These are phyloP conservation scores for Colletotrichum truncatum DNA, from an alignment of 2,329 filamentous ascomycete species.

Conservation along the genomic window DNA sequence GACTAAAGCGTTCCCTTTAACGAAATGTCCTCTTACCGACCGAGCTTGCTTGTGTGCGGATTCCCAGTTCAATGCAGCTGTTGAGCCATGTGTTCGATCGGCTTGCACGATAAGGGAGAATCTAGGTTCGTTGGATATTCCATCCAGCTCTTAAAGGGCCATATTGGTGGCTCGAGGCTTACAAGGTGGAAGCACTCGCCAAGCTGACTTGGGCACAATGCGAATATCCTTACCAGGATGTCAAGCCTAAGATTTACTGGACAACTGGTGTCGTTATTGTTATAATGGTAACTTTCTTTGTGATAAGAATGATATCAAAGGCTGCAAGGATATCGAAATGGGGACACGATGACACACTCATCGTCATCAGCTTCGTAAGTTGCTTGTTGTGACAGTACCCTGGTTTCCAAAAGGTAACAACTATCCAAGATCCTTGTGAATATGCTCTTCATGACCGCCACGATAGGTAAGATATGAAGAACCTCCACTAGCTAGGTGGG, in stretches of 20 bases:
- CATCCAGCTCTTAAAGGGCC: accelerated
- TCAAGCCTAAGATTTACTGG: background rate
- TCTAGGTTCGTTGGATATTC: constrained; percentile 42
- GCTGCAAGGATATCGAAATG: background rate
- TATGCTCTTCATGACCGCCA: background rate
- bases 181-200: background rate
- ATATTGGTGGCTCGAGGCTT: background rate
- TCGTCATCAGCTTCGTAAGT: background rate
- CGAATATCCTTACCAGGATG: background rate
- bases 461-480: too few species aligned
- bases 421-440: accelerated
- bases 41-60: constrained; percentile 43
- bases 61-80: constrained; percentile 32
- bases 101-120: constrained; percentile 41
- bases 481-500: too few species aligned
- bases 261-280: background rate
- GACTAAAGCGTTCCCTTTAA: background rate
- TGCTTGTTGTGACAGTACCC: accelerated
- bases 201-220: background rate
- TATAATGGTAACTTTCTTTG: background rate
- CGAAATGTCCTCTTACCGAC: constrained; percentile 36
- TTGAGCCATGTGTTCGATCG: constrained; percentile 37
- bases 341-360: constrained; percentile 1
- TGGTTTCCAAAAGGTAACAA: too few species aligned
- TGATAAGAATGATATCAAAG: background rate